phyloP scores from a whole-genome alignment of 2,329 filamentous ascomycete species.

The Talaromyces islandicus region DNA sequence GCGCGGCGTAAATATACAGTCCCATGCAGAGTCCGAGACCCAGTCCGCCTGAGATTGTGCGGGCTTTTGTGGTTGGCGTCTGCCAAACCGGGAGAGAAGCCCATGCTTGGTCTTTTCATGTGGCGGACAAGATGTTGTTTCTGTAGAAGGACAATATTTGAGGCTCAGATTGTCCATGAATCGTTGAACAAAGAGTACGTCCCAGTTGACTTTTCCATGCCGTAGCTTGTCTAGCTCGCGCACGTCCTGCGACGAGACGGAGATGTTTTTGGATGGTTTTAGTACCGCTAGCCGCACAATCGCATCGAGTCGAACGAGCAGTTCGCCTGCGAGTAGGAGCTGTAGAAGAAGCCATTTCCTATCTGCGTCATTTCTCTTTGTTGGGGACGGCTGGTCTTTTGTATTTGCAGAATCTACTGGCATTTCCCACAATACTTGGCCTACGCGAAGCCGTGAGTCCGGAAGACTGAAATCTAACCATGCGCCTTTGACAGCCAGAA shows the following conservation, averaged over 20 bases:
- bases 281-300: constrained; percentile 37
- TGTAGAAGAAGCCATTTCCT: constrained; percentile 51
- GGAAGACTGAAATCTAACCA: constrained; percentile 45
- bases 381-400: constrained; percentile 1
- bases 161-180: constrained; percentile 49
- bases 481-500: constrained; percentile 37
- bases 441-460: constrained; percentile 41
- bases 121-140: neutral
- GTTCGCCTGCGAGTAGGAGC: constrained; percentile 48
- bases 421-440: constrained; percentile 40
- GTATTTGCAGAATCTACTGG: constrained; percentile 24
- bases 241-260: constrained; percentile 39
- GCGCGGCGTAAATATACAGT: constrained; percentile 29
- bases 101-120: constrained; percentile 7
- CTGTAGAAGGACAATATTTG: constrained; percentile 13
- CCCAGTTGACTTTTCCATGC: constrained; percentile 51
- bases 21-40: constrained; percentile 23
- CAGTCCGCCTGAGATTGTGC: neutral
- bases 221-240: constrained; percentile 41
- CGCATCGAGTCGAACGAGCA: constrained; percentile 50
- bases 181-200: constrained; percentile 47
- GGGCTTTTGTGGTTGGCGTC: neutral
- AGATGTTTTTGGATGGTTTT: constrained; percentile 29
- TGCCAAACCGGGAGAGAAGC: constrained; percentile 20
- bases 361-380: neutral